phyloP scores from a whole-genome alignment of 1,284 basidiomycete species.

The Rhodotorula mucilaginosa region DNA sequence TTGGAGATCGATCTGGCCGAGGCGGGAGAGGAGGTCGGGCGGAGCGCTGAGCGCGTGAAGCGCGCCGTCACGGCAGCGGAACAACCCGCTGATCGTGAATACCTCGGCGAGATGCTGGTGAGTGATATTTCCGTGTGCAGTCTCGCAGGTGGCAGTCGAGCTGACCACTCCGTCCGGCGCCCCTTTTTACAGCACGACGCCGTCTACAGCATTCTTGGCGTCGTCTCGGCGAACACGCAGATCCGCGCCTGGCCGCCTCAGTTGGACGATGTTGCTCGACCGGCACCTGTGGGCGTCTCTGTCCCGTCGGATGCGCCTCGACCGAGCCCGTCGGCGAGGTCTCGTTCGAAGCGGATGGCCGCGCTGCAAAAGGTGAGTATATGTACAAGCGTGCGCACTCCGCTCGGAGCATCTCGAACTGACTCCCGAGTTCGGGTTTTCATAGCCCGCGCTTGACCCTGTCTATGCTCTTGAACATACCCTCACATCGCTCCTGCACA shows the following conservation, averaged over 20 bases:
- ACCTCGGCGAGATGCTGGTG: background rate
- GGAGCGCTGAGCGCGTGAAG: background rate
- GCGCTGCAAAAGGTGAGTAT: background rate
- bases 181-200: slow-evolving; percentile 5
- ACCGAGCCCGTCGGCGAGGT: background rate
- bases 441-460: background rate
- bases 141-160: background rate
- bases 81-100: too few species aligned
- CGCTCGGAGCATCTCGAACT: background rate
- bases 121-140: background rate
- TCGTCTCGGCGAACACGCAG: background rate
- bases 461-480: background rate
- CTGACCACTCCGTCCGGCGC: background rate
- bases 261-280: background rate
- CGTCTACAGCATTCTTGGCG: background rate
- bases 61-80: background rate
- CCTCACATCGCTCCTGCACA: background rate
- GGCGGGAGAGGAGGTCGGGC: background rate
- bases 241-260: too few species aligned
- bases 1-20: background rate
- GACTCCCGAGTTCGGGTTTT: background rate
- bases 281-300: background rate
- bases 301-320: background rate
- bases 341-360: background rate
- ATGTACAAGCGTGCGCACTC: background rate